Evolutionary conservation across 129 eudicot species (phyloP), one percentile per base, ranked within the genome.

Genomic region (Helianthus tuberosus): DNA sequence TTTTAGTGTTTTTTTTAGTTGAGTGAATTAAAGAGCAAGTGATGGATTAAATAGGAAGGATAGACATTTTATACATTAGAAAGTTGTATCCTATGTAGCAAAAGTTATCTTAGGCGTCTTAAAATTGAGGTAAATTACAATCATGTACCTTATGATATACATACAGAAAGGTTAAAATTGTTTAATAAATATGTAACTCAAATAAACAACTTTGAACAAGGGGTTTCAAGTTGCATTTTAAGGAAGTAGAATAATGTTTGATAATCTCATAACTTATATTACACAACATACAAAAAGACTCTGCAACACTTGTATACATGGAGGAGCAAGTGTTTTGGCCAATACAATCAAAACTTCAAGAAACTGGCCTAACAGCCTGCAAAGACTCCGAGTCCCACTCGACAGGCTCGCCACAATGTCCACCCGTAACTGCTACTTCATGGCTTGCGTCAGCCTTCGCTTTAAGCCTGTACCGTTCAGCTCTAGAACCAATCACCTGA

Each of bases 401-500:
- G 13, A 59, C 82, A 11, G 49, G 52, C 65, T 85, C 86, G 10
- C 86, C 81, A 59, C 89, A 89, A 52, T 23, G 84, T 13, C 79
- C 92, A 68, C 77, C 79, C 0, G 52, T 69, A 35, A 47, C 76
- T 12, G 63, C 87, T 35, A 49, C 36, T 50, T 62, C 63, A 69
- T 20, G 49, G 61, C 44, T 75, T 64, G 46, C 73, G 1, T 75
- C 83, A 48, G 77, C 86, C 41, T 59, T 41, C 3, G 91, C 72
- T 55, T 86, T 87, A 44, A 94, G 74, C 10, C 97, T 84, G 44
- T 86, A 84, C 49, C 99, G 79, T 74, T 94, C 99, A 9, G 99
- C 99, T 78, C 99, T 80, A 1, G 99, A 91, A 20, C 99, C 99
- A 52, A 94, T 91, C 43, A 94, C 99, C 80, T 94, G 99, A 5